Conservation (phyloP, 2,329 filamentous ascomycete genomes). For the Ophiostoma quercus region DNA sequence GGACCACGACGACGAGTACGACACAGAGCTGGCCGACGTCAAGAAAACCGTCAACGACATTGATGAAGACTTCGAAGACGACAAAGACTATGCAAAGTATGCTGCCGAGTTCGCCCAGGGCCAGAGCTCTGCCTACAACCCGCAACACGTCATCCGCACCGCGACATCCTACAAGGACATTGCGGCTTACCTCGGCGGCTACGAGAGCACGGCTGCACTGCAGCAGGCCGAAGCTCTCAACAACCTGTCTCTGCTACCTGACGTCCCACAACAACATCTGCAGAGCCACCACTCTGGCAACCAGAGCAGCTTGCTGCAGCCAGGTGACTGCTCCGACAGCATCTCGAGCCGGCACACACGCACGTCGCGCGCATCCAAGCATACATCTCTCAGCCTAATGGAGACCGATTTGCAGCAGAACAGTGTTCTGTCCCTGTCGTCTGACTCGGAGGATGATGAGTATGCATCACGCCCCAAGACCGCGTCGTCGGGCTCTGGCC, state of each 20-base stretch:
- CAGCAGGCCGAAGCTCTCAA: neutral
- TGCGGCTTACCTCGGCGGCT: conserved; percentile 19
- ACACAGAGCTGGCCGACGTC: neutral
- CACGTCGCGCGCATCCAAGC: conserved; percentile 50
- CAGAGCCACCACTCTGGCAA: neutral
- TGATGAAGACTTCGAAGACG: neutral
- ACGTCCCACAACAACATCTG: neutral
- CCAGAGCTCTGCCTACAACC: neutral
- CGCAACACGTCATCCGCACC: neutral
- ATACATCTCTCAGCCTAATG: conserved; percentile 44
- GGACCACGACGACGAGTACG: neutral
- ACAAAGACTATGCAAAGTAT: neutral
- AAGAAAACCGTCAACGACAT: neutral
- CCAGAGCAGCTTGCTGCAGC: conserved; percentile 9
- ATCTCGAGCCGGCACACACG: conserved; percentile 52
- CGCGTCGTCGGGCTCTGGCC: conserved; percentile 25
- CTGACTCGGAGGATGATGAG: conserved; percentile 53
- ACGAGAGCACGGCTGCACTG: conserved; percentile 9
- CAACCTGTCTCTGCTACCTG: conserved; percentile 1
- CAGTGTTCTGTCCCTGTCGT: conserved; percentile 53
- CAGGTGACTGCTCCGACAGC: conserved; percentile 43
- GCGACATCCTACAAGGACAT: conserved; percentile 20
- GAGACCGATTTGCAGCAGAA: conserved; percentile 50
- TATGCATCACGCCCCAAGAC: conserved; percentile 34
- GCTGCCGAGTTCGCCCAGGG: neutral